Conservation (phyloP, 1,139 yeast genomes). For the Yamadazyma trypodendri region DNA sequence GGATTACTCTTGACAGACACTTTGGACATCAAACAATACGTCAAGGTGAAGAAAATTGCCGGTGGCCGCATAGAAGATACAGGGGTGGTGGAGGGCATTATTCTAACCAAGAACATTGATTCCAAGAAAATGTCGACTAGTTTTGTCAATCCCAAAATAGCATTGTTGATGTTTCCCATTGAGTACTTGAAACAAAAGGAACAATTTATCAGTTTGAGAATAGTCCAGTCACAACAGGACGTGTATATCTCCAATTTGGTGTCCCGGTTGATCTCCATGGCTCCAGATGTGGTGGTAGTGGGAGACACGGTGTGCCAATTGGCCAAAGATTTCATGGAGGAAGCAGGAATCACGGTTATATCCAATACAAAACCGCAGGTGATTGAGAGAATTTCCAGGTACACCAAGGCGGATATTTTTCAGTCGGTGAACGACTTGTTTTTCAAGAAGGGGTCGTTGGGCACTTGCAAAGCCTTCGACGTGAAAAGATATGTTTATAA, state of each 20-base stretch:
- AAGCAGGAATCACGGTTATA: slow-evolving; percentile 76
- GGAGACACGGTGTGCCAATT: slow-evolving; percentile 83
- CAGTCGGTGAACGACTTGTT: slow-evolving; percentile 49
- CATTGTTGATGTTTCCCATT: slow-evolving; percentile 83
- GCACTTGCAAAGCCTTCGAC: slow-evolving; percentile 70
- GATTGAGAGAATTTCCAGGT: slow-evolving; percentile 72
- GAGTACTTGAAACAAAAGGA: slow-evolving; percentile 77
- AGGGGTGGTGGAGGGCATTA: slow-evolving; percentile 68
- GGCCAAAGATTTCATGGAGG: slow-evolving; percentile 70
- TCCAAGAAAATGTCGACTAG: slow-evolving; percentile 70
- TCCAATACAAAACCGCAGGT: slow-evolving; percentile 81
- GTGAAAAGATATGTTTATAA: slow-evolving; percentile 63
- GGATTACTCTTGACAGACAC: slow-evolving; percentile 56
- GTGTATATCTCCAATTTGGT: slow-evolving; percentile 84
- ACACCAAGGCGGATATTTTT: slow-evolving; percentile 79
- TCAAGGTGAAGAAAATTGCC: slow-evolving; percentile 78
- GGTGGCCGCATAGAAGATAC: slow-evolving; percentile 72
- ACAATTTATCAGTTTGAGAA: slow-evolving; percentile 76
- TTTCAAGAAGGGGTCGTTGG: slow-evolving; percentile 58
- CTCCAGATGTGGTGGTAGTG: slow-evolving; percentile 77
- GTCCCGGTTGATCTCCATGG: slow-evolving; percentile 69
- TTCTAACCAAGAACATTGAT: slow-evolving; percentile 85
- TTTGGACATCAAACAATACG: slow-evolving; percentile 81
- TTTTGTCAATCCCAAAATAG: slow-evolving; percentile 68
- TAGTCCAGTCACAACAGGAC: slow-evolving; percentile 83